Base-by-base conservation (phyloP, 2,329 filamentous ascomycete species). In the Leptoxyphium fumago region DNA sequence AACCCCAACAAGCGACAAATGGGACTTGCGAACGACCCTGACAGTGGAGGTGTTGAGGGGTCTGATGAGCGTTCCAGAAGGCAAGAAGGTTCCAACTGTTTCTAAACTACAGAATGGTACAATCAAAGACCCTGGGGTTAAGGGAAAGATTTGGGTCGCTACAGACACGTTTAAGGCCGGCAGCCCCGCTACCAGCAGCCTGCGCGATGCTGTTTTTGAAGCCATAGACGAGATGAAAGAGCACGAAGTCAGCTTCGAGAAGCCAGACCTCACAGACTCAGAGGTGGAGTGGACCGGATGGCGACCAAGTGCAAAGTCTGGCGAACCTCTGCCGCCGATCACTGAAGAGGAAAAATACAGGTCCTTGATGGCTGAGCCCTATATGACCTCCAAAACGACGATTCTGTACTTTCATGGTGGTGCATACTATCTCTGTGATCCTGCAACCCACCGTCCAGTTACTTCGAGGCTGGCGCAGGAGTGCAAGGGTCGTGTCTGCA, bases 61-160 rank as follows among this genome's bases (percentile, higher is more conserved):
- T 0, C 68, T 86, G 44, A 60, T 85, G 42, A 58, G 61, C 11
- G 64, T 67, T 2, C 46, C 48, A n/a, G 53, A 48, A 17, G 46
- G 48, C 2, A 61, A 63, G 2, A 65, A 63, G 13, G 68, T 70
- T 0, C 58, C 53, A 10, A 68, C 76, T 21, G 64, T 93, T 18
- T 67, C 72, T 1, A 72, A 77, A 47, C 64, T 74, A 6, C 89
- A 95, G 62, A 67, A 64, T 38, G 53, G 75, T n/a, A 74, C 75
- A 1, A 64, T 74, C 39, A 75, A 69, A 45, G 81, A 83, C 43
- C 73, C 73, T 0, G 78, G 76, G 0, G 68, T 93, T 56, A 87
- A 84, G 58, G 86, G 86, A 2, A 75, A 74, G 39, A 77, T 91
- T 50, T 95, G 88, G 88, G 71, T 94, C 18, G 80, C 79, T 54